Percentiles rank a stretch among this genome's conserved stretches.
Conservation (phyloP, 208 protist species). For the Leishmania braziliensis region DNA sequence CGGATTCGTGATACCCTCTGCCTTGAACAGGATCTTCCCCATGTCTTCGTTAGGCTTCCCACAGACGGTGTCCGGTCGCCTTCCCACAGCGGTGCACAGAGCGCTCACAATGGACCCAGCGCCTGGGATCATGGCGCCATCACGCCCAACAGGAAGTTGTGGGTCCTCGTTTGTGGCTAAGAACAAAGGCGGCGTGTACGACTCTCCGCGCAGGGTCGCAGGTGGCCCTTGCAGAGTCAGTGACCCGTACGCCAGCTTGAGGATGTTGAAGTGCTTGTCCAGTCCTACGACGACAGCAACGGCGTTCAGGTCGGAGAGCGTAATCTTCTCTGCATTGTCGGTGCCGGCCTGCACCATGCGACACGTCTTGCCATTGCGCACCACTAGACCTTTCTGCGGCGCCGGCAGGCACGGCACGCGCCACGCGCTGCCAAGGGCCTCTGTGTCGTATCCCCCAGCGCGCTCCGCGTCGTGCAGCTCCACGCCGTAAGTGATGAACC, state of each 20-base stretch:
- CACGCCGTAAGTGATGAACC: conserved; percentile 72
- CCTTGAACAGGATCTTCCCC: conserved; percentile 54
- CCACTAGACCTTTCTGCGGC: conserved; percentile 33
- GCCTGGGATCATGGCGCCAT: conserved; percentile 52
- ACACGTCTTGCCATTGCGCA: conserved; percentile 36
- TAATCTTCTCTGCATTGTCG: conserved; percentile 33
- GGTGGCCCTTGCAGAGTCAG: conserved; percentile 47
- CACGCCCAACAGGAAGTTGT: conserved; percentile 51
- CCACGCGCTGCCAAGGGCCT: conserved; percentile 39
- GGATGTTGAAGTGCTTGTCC: conserved; percentile 69
- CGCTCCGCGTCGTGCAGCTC: conserved; percentile 61
- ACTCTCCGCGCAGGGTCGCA: neutral
- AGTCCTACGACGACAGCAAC: conserved; percentile 66
- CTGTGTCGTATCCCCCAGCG: conserved; percentile 42
- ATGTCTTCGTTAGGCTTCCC: conserved; percentile 72
- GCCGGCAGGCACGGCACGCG: conserved; percentile 5
- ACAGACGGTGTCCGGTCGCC: conserved; percentile 55
- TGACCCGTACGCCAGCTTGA: conserved; percentile 58
- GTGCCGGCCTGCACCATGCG: conserved; percentile 28
- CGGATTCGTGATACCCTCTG: conserved; percentile 50
- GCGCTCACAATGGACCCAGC: conserved; percentile 53
- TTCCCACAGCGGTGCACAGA: conserved; percentile 35
- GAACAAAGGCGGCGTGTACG: conserved; percentile 32
- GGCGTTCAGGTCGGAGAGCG: conserved; percentile 56
- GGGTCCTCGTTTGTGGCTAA: conserved; percentile 81